Percentiles rank a stretch among this genome's conserved stretches.
Conservation (phyloP, 768 basidiomycete species). For the Pulveroboletus sp. region DNA sequence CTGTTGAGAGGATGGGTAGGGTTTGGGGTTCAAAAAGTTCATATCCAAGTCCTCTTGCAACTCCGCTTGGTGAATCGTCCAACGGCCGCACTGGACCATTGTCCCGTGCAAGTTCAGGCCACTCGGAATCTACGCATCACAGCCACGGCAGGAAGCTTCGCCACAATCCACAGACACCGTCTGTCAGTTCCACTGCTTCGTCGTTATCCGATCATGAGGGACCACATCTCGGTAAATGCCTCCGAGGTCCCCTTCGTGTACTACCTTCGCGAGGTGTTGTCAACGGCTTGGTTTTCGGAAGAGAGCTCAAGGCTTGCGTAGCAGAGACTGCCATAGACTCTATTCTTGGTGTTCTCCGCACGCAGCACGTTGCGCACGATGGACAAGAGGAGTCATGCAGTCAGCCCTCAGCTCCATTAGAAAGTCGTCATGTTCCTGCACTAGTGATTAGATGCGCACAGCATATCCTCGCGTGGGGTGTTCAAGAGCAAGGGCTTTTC, state of each 20-base stretch:
- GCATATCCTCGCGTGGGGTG: constrained; percentile 76
- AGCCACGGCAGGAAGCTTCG: constrained; percentile 36
- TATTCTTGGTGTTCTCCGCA: constrained; percentile 3
- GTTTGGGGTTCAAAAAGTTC: constrained; percentile 48
- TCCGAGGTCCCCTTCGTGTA: constrained; percentile 50
- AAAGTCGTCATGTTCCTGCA: constrained; percentile 59
- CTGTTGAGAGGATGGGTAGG: constrained; percentile 72
- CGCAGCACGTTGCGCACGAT: constrained; percentile 1
- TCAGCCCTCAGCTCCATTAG: constrained; percentile 32
- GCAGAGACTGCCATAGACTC: constrained; percentile 50
- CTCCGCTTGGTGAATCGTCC: constrained; percentile 42
- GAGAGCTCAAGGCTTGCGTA: constrained; percentile 51
- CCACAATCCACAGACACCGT: constrained; percentile 58
- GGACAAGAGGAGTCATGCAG: constrained; percentile 9
- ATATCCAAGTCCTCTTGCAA: constrained; percentile 39
- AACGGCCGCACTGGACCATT: constrained; percentile 30
- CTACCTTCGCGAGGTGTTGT: constrained; percentile 31
- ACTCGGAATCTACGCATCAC: constrained; percentile 27
- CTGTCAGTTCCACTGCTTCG: constrained; percentile 46
- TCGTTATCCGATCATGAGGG: constrained; percentile 48
- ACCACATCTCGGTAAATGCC: constrained; percentile 49
- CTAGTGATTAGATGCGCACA: constrained; percentile 79
- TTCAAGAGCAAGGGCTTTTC: constrained; percentile 84
- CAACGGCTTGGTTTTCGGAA: constrained; percentile 63
- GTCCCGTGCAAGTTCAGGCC: constrained; percentile 38